Evolutionary conservation across 768 basidiomycete genomes (phyloP), one percentile per base, ranked within the genome.

Genomic region (Gymnopilus junonius): DNA sequence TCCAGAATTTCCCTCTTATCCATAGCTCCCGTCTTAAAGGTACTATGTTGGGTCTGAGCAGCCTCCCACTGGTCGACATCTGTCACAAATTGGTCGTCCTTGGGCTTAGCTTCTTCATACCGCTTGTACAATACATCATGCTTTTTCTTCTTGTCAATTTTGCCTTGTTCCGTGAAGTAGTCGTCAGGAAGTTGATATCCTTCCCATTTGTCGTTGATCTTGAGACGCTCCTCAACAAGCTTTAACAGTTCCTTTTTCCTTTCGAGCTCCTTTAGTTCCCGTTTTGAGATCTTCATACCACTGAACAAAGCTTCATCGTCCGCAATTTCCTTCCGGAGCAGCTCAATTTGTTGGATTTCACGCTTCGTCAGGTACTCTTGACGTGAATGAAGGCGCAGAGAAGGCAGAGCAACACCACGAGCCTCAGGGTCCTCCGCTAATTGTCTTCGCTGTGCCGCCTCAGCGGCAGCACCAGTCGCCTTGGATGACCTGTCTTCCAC

Each of bases 21-120:
- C 87, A 96, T 74, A 2, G 97, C 95, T 29, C 97, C 95, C 3
- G 90, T 91, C 74, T 87, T 91, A 80, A 98, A 93, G 14, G 92
- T 91, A 69, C 94, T 94, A 70, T 94, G 90, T 59, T 85, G 83
- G 25, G 95, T 92, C 77, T 99, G 97, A 76, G 87, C 85, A 48
- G 90, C 90, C 77, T 99, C 97, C 95, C 95, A 99, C 74, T 96
- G 94, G 76, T 99, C 97, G 59, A 98, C 87, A 70, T 99, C 97
- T 1, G 97, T 98, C 2, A 94, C 88, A 74, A 99, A 99, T 69
- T 96, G 91, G 73, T 95, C 95, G 64, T 94, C 94, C 73, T 94
- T 92, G 0, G 88, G 90, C 73, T 91, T 93, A 8, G 91, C 91
- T 56, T 99, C 97, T 71, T 97, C 93, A 71, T 99, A 99, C 39